A percentile compares a stretch with the other conserved stretches of the same genome.
phyloP scores from a whole-genome alignment of 176 grass and related monocot genomes.

The Neostapfia colusana region DNA sequence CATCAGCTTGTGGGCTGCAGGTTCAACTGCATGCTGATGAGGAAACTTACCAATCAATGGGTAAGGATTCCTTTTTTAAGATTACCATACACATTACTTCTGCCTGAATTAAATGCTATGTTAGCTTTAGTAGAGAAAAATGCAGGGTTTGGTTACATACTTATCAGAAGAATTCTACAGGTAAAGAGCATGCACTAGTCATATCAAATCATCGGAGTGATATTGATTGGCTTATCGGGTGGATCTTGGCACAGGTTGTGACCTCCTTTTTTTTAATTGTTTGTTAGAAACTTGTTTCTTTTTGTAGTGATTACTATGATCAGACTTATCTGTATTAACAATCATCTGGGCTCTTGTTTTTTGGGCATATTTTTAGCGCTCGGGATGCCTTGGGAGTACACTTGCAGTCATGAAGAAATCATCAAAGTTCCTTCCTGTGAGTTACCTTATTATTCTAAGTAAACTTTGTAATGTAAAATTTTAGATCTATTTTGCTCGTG shows the following conservation, averaged over 20 bases:
- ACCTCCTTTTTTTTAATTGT: slow-evolving; percentile 14
- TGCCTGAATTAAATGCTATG: slow-evolving; percentile 10
- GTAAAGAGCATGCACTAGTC: slow-evolving; percentile 79
- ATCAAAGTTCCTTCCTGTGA: slow-evolving; percentile 84
- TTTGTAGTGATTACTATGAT: background rate
- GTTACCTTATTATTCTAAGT: slow-evolving; percentile 30
- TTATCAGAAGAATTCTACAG: slow-evolving; percentile 49
- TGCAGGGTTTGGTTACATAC: background rate
- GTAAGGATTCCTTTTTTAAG: slow-evolving; percentile 32
- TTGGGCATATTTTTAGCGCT: slow-evolving; percentile 47
- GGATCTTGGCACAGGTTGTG: slow-evolving; percentile 81
- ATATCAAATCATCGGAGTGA: slow-evolving; percentile 83
- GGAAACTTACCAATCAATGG: slow-evolving; percentile 64
- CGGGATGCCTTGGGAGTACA: slow-evolving; percentile 86
- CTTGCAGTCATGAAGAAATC: slow-evolving; percentile 96
- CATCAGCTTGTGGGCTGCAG: slow-evolving; percentile 38
- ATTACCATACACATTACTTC: background rate
- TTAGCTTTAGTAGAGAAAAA: background rate
- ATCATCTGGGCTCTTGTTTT: background rate
- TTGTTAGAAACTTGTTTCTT: slow-evolving; percentile 11
- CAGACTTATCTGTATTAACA: background rate
- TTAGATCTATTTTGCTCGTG: background rate
- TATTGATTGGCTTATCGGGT: slow-evolving; percentile 96
- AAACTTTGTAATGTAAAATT: background rate
- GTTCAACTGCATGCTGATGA: slow-evolving; percentile 64